Percentiles rank a stretch among this genome's conserved stretches.
phyloP scores from a whole-genome alignment of 176 grass and related monocot species.

The Rhynchospora breviuscula region DNA sequence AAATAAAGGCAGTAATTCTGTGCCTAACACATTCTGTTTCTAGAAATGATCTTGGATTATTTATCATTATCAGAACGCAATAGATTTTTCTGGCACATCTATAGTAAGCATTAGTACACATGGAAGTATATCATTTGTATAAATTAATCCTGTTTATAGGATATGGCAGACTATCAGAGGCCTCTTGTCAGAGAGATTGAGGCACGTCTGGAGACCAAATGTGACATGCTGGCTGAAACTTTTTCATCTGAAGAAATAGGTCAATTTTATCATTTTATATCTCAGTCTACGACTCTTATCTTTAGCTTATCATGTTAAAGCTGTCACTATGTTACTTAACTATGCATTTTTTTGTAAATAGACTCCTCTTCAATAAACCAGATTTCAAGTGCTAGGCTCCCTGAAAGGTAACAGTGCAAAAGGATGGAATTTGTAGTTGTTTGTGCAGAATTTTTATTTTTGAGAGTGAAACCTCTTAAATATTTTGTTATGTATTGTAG shows the following conservation, averaged over 20 bases:
- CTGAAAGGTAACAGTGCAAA: constrained; percentile 60
- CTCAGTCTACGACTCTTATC: neutral
- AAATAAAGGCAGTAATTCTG: neutral
- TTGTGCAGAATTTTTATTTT: constrained; percentile 2
- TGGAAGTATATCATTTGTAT: neutral
- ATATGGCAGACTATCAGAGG: constrained; percentile 78
- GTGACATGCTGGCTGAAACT: constrained; percentile 76
- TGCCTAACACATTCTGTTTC: neutral
- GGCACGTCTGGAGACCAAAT: constrained; percentile 82
- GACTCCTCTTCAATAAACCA: constrained; percentile 75
- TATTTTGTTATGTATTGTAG: constrained; percentile 31
- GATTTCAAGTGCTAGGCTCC: constrained; percentile 77
- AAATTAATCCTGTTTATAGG: constrained; percentile 39
- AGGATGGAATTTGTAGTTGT: neutral
- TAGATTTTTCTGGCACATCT: neutral
- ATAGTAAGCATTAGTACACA: neutral
- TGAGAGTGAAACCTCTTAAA: neutral
- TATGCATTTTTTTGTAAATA: constrained; percentile 31
- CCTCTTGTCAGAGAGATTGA: constrained; percentile 79
- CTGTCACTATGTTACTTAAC: neutral
- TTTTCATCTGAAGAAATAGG: constrained; percentile 81
- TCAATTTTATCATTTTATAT: constrained; percentile 30
- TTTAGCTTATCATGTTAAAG: neutral
- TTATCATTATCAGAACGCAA: neutral
- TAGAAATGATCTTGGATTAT: neutral